Evolutionary conservation across 129 eudicot species (phyloP).

Genomic region (Escallonia rubra): DNA sequence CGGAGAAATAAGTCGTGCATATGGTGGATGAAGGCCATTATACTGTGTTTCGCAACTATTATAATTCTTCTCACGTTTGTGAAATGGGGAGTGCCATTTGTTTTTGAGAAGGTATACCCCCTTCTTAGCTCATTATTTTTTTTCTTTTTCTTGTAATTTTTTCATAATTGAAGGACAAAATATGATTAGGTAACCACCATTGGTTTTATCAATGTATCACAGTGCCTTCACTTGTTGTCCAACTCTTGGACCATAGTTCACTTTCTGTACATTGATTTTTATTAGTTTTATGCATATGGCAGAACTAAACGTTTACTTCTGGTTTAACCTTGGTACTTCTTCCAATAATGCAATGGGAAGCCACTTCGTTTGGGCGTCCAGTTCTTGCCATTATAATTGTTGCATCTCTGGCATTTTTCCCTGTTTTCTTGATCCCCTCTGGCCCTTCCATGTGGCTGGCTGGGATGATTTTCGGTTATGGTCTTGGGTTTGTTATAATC

Average conservation of each 20-base stretch:
- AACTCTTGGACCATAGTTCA: no score
- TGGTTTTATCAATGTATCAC: no score
- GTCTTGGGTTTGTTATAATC: constrained; percentile 77
- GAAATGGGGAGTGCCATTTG: constrained; percentile 92
- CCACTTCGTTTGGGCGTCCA: constrained; percentile 85
- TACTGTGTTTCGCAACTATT: constrained; percentile 38
- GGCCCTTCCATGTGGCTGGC: constrained; percentile 97
- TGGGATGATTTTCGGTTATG: constrained; percentile 95
- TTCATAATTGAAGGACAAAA: not conserved
- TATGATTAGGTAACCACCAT: no score
- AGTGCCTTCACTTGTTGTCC: no score
- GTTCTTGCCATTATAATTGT: constrained; percentile 79
- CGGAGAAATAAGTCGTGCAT: constrained; percentile 20
- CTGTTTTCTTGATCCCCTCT: constrained; percentile 78
- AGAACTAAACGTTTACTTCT: constrained; percentile 5
- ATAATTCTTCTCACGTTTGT: constrained; percentile 34
- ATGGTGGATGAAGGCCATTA: constrained; percentile 76
- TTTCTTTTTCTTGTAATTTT: not conserved
- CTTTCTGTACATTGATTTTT: no score
- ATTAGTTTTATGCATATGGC: not conserved
- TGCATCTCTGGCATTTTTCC: constrained; percentile 75
- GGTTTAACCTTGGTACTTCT: constrained; percentile 49
- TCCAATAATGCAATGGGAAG: constrained; percentile 83
- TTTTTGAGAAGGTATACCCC: constrained; percentile 71
- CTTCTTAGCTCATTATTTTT: not conserved